Evolutionary conservation across 331 rosid genomes (phyloP).

Genomic region (Cydonia oblonga): DNA sequence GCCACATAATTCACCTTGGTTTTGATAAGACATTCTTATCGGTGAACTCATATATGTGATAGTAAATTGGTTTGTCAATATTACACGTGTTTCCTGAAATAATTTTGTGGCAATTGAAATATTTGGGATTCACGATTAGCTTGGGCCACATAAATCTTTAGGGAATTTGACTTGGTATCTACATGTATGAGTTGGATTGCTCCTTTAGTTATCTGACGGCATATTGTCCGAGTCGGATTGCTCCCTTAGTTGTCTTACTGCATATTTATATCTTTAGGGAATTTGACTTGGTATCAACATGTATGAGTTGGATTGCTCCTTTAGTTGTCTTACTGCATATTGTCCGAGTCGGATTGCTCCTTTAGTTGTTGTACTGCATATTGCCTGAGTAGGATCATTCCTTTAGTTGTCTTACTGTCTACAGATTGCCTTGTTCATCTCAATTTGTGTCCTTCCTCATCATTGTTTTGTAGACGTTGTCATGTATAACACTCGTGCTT

Average conservation of each 20-base stretch:
- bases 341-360: not conserved
- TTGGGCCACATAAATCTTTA: not conserved
- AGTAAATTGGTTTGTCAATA: not conserved
- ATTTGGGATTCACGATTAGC: not conserved
- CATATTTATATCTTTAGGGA: not conserved
- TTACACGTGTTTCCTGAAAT: not conserved
- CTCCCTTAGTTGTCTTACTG: no score
- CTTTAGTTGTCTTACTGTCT: not conserved
- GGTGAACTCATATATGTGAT: not conserved
- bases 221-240: no score
- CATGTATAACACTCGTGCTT: not conserved
- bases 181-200: no score
- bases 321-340: no score
- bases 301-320: not conserved
- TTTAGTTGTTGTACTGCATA: not conserved
- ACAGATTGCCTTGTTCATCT: not conserved
- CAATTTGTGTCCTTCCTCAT: not conserved
- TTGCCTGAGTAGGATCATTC: not conserved
- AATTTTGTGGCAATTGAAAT: not conserved
- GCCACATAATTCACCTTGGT: not conserved
- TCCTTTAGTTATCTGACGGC: no score
- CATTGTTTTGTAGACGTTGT: not conserved
- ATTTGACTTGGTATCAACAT: not conserved
- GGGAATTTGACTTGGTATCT: no score
- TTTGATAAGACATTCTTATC: not conserved